Conservation (phyloP, 1,284 basidiomycete species). For the Trichosporon ovoides region DNA sequence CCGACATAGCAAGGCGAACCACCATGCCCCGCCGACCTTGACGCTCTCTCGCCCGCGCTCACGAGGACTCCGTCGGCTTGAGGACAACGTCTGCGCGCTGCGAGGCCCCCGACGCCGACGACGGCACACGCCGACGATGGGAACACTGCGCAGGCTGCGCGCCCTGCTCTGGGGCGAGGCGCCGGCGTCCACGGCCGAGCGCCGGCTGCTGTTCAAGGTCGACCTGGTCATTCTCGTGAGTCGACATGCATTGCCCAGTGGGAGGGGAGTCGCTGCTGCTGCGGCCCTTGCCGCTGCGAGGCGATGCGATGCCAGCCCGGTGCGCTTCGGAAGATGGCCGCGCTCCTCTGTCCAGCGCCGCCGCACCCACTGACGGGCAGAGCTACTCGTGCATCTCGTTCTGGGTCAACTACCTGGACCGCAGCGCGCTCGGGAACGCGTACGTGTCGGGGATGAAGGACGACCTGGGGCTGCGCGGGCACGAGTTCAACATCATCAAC, state of each 20-base stretch:
- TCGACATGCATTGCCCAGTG: neutral
- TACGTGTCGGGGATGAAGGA: conserved; percentile 14
- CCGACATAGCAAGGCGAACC: too few relatives aligned
- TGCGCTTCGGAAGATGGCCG: too few relatives aligned
- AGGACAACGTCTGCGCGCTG: too few relatives aligned
- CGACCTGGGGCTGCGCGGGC: conserved; percentile 4
- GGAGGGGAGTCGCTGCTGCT: too few relatives aligned
- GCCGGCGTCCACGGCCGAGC: neutral
- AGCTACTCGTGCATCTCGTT: conserved; percentile 5
- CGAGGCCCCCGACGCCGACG: too few relatives aligned
- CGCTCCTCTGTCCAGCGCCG: neutral
- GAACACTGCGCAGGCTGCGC: neutral
- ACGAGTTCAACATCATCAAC: conserved; percentile 1
- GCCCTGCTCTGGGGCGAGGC: conserved; percentile 5
- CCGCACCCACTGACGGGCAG: neutral
- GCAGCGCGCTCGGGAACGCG: conserved; percentile 1
- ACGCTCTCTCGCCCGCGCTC: too few relatives aligned
- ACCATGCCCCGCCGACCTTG: too few relatives aligned
- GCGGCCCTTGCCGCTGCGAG: neutral
- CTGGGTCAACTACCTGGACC: conserved; percentile 10
- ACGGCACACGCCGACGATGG: neutral
- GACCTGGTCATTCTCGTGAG: conserved; percentile 7
- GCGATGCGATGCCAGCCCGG: too few relatives aligned
- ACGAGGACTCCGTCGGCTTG: too few relatives aligned
- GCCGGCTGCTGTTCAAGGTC: conserved; percentile 8